Evolutionary conservation across 2,329 filamentous ascomycete species (phyloP), one percentile per base, ranked within the genome.

Genomic region (Thelonectria olida): DNA sequence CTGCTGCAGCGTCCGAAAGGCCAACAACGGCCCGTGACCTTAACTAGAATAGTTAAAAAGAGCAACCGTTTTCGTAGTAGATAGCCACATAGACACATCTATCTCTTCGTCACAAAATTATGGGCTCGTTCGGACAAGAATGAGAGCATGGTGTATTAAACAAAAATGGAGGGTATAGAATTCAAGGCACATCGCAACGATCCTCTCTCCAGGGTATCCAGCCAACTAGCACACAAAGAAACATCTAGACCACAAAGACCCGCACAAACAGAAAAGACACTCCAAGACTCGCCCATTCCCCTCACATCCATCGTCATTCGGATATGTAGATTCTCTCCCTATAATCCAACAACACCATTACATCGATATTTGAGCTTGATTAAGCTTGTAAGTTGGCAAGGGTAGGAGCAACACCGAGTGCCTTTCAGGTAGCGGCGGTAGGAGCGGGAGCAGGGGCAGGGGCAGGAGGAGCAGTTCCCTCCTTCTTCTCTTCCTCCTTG

Each of bases 161-260:
- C 65, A 66, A 64, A 67, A 67, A 61, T 58, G 63, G 64, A 69
- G 73, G 73, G 72, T 75, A 75, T 75, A 75, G 68, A 69, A 71
- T 72, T 64, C 44, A 68, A 65, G 66, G 65, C 61, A 71, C 68
- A 70, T 70, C 64, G 63, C 68, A 60, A 56, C 63, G 55, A 60
- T 68, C 69, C 64, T 72, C 65, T 69, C 65, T 64, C 62, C 62
- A 60, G 71, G 71, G 73, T 75, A 75, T 75, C 72, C 74, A 74
- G 72, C 71, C 58, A 67, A 69, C 60, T 62, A 70, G 66, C 66
- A 67, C 66, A 72, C 45, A 64, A 60, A 41, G 59, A 66, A 42
- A 61, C 15, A 23, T 54, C 39, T n/a, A 62, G 31, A 27, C 50
- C 44, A 19, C 39, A 44, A 12, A 22, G 52, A 39, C 39, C 36